Percentiles rank a stretch among this genome's conserved stretches.
Conservation (phyloP, 306 rosid genomes). For the Lathyrus tuberosus region DNA sequence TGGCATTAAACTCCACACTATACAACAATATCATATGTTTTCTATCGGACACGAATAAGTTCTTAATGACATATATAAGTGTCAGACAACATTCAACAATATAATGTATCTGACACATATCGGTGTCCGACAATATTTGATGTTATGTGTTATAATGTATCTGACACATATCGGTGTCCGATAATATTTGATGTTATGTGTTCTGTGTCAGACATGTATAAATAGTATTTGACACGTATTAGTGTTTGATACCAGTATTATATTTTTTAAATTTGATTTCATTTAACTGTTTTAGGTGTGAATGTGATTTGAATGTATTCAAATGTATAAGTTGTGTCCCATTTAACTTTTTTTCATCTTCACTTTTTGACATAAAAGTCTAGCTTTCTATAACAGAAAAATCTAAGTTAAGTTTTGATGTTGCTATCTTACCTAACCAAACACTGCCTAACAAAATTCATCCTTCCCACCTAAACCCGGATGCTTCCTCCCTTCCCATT, state of each 20-base stretch:
- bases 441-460: constrained; percentile 22
- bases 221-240: too few species aligned
- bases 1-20: neutral
- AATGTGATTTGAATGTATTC: constrained; percentile 11
- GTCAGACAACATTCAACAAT: too few species aligned
- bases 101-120: too few species aligned
- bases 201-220: too few species aligned
- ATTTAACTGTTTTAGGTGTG: neutral
- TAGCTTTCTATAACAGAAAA: neutral
- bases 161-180: too few species aligned
- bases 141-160: too few species aligned
- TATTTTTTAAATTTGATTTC: neutral
- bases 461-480: neutral
- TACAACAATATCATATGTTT: too few species aligned
- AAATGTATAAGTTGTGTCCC: neutral
- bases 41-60: too few species aligned
- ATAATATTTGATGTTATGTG: too few species aligned
- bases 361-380: neutral
- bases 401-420: constrained; percentile 20
- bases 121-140: too few species aligned
- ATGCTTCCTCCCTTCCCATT: constrained; percentile 4
- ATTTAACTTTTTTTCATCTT: neutral
- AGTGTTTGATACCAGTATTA: neutral
- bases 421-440: constrained; percentile 21
- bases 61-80: too few species aligned